Evolutionary conservation across 768 basidiomycete genomes (phyloP).

Genomic region (Agaricus sinodeliciosus): DNA sequence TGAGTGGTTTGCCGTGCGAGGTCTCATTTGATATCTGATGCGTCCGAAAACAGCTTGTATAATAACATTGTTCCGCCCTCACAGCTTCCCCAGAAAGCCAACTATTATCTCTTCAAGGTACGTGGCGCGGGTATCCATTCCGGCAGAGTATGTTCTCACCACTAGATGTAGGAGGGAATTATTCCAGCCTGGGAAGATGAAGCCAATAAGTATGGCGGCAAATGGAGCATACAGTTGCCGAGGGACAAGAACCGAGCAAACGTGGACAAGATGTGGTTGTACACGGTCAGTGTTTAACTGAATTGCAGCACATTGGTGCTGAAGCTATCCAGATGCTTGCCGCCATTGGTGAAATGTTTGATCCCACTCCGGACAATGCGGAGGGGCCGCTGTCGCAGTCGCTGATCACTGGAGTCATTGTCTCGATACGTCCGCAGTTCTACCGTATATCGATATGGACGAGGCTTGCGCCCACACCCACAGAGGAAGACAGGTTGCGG

Average conservation of each 20-base stretch:
- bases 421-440: conserved; percentile 90
- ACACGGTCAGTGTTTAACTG: conserved; percentile 64
- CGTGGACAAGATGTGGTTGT: conserved; percentile 97
- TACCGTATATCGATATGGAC: conserved; percentile 99
- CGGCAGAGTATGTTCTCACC: neutral
- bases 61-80: conserved; percentile 98
- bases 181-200: conserved; percentile 98
- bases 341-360: conserved; percentile 98
- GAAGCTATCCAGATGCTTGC: conserved; percentile 79
- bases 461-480: conserved; percentile 58
- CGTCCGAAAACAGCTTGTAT: conserved; percentile 58
- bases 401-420: conserved; percentile 89
- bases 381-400: conserved; percentile 44
- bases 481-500: conserved; percentile 51
- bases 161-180: conserved; percentile 67
- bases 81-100: conserved; percentile 89
- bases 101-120: conserved; percentile 98
- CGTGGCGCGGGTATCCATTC: conserved; percentile 17
- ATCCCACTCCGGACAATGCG: conserved; percentile 63
- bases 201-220: conserved; percentile 94
- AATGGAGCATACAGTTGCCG: conserved; percentile 98
- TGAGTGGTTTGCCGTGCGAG: conserved; percentile 28
- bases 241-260: conserved; percentile 82
- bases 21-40: conserved; percentile 16
- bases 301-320: neutral